These are phyloP conservation scores for Ciborinia camelliae DNA, from an alignment of 2,329 filamentous ascomycete genomes.

Conservation along the genomic window DNA sequence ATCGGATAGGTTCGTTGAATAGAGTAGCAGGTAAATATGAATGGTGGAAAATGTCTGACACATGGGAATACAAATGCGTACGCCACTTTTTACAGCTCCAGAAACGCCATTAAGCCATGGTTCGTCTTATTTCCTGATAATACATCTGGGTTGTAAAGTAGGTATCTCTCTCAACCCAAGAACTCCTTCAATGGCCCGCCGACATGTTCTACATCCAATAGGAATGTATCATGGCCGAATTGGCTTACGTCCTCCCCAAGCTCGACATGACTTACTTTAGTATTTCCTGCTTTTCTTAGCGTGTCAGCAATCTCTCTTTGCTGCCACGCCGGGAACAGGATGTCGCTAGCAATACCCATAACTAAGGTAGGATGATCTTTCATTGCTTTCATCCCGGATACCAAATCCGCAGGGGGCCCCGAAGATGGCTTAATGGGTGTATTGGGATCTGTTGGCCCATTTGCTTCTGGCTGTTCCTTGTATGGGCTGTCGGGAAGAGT, in stretches of 20 bases:
- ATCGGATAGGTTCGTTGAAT: background rate
- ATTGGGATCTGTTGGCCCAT: conserved; percentile 40
- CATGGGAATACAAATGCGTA: conserved; percentile 2
- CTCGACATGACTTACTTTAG: conserved; percentile 81
- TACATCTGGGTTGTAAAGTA: background rate
- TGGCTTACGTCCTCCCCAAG: conserved; percentile 89
- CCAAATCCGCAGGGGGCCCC: conserved; percentile 72
- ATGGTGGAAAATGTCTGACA: conserved; percentile 6
- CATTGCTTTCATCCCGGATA: conserved; percentile 68
- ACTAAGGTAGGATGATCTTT: conserved; percentile 79
- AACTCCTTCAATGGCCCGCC: conserved; percentile 81
- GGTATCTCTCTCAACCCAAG: conserved; percentile 46
- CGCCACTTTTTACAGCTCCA: conserved; percentile 18
- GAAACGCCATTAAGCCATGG: conserved; percentile 13
- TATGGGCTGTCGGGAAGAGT: conserved; percentile 83
- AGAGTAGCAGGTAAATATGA: background rate
- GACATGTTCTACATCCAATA: conserved; percentile 88
- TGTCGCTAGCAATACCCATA: conserved; percentile 92
- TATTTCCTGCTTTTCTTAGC: conserved; percentile 72
- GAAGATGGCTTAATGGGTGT: conserved; percentile 40
- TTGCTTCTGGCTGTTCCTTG: conserved; percentile 66
- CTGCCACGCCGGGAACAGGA: conserved; percentile 96
- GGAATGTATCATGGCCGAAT: conserved; percentile 95
- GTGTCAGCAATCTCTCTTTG: conserved; percentile 90
- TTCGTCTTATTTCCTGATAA: conserved; percentile 12